phyloP scores from a whole-genome alignment of 139 green algal species.

The Haematococcus lacustris region DNA sequence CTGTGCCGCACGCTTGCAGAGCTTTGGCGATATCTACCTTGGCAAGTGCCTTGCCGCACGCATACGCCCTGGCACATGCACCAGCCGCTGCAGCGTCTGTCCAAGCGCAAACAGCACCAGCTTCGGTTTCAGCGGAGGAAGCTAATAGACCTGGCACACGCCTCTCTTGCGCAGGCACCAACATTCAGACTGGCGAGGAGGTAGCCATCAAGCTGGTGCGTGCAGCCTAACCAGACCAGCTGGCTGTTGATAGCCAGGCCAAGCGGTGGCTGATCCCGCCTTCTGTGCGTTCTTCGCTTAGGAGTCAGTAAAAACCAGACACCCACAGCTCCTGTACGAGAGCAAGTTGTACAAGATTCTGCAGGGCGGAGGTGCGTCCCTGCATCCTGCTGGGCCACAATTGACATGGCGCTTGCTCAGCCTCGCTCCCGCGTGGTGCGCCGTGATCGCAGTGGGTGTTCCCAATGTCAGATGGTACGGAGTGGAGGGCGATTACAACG shows the following conservation, averaged over 20 bases:
- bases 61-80: not conserved
- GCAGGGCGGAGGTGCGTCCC: slow-evolving; percentile 74
- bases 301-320: slow-evolving; percentile 81
- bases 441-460: slow-evolving; percentile 78
- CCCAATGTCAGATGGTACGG: slow-evolving; percentile 98
- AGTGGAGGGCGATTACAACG: slow-evolving; percentile 98
- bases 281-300: slow-evolving; percentile 30
- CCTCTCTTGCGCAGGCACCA: slow-evolving; percentile 74
- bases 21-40: slow-evolving; percentile 87
- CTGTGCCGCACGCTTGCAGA: slow-evolving; percentile 3
- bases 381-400: not conserved
- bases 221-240: not conserved
- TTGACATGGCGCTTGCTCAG: too few species aligned
- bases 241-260: not conserved
- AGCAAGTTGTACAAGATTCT: slow-evolving; percentile 95
- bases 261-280: too few species aligned
- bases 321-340: slow-evolving; percentile 92
- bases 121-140: too few species aligned
- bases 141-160: too few species aligned
- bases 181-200: slow-evolving; percentile 96
- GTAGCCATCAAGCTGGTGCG: slow-evolving; percentile 98
- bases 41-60: slow-evolving; percentile 33
- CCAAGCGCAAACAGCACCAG: not conserved
- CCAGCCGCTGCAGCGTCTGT: not conserved
- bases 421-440: too few species aligned